Evolutionary conservation across 2,329 filamentous ascomycete genomes (phyloP).

Genomic region (Juglanconis oblonga): DNA sequence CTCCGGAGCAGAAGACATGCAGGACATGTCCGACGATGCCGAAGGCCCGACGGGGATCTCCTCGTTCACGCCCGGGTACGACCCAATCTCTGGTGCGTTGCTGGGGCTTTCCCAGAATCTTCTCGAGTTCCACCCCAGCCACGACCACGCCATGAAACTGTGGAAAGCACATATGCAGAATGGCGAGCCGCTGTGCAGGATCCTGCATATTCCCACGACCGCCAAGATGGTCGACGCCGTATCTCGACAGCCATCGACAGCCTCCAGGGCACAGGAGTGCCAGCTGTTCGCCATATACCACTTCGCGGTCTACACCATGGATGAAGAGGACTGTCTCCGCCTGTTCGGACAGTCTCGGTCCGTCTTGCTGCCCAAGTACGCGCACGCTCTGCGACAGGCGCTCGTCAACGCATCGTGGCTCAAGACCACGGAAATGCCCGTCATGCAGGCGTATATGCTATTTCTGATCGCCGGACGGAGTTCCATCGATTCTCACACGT

Average conservation of each 20-base stretch:
- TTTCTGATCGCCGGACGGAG: conserved; percentile 31
- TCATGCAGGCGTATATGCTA: conserved; percentile 51
- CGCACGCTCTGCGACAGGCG: conserved; percentile 42
- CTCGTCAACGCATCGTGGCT: conserved; percentile 49
- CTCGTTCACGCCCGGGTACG: neutral
- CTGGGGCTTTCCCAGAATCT: conserved; percentile 17
- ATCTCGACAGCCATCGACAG: conserved; percentile 18
- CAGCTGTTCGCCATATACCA: conserved; percentile 43
- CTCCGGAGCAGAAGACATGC: conserved; percentile 25
- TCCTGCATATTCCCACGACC: conserved; percentile 25
- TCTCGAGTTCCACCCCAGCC: conserved; percentile 21
- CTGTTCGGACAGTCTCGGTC: conserved; percentile 35
- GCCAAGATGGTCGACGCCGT: conserved; percentile 20
- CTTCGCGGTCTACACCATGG: conserved; percentile 37
- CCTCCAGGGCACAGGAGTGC: conserved; percentile 32
- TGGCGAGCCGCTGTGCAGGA: conserved; percentile 25
- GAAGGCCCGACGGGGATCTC: conserved; percentile 24
- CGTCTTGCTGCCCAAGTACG: conserved; percentile 34
- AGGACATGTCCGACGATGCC: conserved; percentile 21
- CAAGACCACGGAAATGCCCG: conserved; percentile 47
- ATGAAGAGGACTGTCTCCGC: conserved; percentile 36
- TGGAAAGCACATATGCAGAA: conserved; percentile 26
- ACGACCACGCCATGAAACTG: conserved; percentile 21
- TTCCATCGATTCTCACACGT: conserved; percentile 40
- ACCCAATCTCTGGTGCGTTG: conserved; percentile 19